These are phyloP conservation scores for Hibiscus trionum DNA, from an alignment of 345 rosid genomes.

Conservation along the genomic window DNA sequence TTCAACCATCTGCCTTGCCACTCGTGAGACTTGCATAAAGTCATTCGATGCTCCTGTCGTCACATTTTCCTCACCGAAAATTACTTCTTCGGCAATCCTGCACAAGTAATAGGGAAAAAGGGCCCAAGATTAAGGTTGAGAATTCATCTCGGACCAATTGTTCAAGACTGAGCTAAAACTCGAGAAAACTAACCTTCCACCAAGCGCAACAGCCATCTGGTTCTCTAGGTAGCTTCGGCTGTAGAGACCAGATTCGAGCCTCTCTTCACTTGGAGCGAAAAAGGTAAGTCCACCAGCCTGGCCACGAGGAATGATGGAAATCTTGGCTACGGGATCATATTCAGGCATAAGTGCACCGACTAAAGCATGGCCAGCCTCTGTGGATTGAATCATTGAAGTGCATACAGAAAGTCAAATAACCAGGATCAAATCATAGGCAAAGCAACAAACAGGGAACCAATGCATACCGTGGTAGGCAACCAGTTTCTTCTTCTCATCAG, in stretches of 20 bases:
- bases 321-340: conserved; percentile 95
- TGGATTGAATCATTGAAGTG: conserved; percentile 13
- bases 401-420: conserved; percentile 1
- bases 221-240: conserved; percentile 97
- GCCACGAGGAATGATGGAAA: conserved; percentile 94
- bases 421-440: neutral
- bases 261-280: conserved; percentile 94
- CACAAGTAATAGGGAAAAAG: neutral
- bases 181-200: conserved; percentile 70
- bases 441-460: neutral
- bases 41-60: conserved; percentile 98
- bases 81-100: conserved; percentile 96
- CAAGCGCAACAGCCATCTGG: conserved; percentile 97
- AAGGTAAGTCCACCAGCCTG: conserved; percentile 98
- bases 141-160: neutral
- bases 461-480: conserved; percentile 86
- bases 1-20: conserved; percentile 98
- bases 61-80: conserved; percentile 83
- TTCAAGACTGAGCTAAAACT: neutral
- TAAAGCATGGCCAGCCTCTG: conserved; percentile 98
- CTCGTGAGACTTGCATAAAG: conserved; percentile 97
- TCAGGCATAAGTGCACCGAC: conserved; percentile 99
- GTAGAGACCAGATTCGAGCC: conserved; percentile 96
- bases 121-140: neutral
- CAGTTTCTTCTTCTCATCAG: conserved; percentile 83